Evolutionary conservation across 1,284 basidiomycete genomes (phyloP).

Genomic region (Farysia itapuensis): DNA sequence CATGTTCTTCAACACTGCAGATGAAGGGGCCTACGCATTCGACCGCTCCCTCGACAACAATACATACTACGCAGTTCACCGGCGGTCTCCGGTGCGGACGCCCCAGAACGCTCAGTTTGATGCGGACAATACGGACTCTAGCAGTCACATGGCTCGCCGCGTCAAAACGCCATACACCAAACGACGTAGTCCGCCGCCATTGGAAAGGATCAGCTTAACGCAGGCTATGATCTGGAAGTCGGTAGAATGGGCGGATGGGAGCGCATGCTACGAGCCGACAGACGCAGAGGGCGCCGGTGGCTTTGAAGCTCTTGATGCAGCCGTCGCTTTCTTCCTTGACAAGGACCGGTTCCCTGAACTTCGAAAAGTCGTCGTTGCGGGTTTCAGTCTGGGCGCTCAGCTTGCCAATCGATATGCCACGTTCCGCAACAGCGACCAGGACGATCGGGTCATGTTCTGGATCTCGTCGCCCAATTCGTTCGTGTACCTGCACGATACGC

Average conservation of each 20-base stretch:
- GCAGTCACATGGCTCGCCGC: neutral
- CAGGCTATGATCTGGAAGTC: conserved; percentile 37
- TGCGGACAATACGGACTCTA: neutral
- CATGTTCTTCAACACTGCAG: conserved; percentile 40
- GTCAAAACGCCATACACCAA: neutral
- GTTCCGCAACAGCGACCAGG: conserved; percentile 30
- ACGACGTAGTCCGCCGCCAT: conserved; percentile 2
- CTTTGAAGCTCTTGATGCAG: conserved; percentile 48
- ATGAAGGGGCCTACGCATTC: conserved; percentile 46
- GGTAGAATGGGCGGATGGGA: conserved; percentile 43
- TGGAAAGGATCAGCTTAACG: conserved; percentile 17
- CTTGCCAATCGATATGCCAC: conserved; percentile 46
- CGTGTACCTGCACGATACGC: conserved; percentile 39
- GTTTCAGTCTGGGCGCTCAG: conserved; percentile 51
- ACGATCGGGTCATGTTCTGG: conserved; percentile 42
- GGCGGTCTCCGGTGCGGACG: neutral
- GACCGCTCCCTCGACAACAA: conserved; percentile 4
- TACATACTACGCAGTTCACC: neutral
- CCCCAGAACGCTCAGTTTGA: neutral
- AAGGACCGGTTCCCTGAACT: conserved; percentile 39
- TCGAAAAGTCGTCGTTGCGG: conserved; percentile 49
- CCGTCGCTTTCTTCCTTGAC: conserved; percentile 41
- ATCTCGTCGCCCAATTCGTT: conserved; percentile 48
- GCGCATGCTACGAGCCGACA: conserved; percentile 28
- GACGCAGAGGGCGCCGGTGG: conserved; percentile 12